Evolutionary conservation across 2,329 filamentous ascomycete species (phyloP).

Genomic region (Rosellinia necatrix): DNA sequence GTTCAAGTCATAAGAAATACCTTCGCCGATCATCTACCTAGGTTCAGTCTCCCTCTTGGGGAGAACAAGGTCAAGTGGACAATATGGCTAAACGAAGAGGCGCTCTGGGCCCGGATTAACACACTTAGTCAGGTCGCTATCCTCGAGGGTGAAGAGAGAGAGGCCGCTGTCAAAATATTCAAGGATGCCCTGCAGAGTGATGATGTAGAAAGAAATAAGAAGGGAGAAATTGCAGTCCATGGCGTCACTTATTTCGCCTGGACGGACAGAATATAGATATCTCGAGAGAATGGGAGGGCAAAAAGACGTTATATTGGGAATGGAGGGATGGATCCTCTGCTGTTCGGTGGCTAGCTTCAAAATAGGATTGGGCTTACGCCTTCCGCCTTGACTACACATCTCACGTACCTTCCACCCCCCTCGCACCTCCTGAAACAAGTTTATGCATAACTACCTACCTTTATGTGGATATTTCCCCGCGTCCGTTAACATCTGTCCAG

Average conservation of each 20-base stretch:
- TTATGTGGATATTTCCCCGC: not conserved
- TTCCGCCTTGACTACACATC: too few species aligned
- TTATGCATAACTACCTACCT: slow-evolving; percentile 9
- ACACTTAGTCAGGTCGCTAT: slow-evolving; percentile 72
- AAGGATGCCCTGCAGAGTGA: slow-evolving; percentile 57
- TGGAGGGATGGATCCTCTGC: too few species aligned
- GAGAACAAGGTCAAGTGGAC: slow-evolving; percentile 62
- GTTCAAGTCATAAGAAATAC: slow-evolving; percentile 54
- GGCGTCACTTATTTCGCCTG: slow-evolving; percentile 67
- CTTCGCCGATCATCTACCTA: slow-evolving; percentile 45
- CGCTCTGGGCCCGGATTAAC: slow-evolving; percentile 65
- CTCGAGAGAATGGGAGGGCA: too few species aligned
- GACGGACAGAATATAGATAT: slow-evolving; percentile 54
- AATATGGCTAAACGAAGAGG: slow-evolving; percentile 61
- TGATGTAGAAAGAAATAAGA: slow-evolving; percentile 62
- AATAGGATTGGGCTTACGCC: too few species aligned
- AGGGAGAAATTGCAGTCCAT: slow-evolving; percentile 67
- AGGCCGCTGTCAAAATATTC: slow-evolving; percentile 54
- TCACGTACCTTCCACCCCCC: too few species aligned
- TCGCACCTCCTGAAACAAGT: slow-evolving; percentile 10
- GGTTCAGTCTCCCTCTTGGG: slow-evolving; percentile 65
- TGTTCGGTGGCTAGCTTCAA: too few species aligned
- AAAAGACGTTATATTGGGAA: too few species aligned
- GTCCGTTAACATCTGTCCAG: not conserved
- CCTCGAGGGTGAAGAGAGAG: slow-evolving; percentile 55